Evolutionary conservation across 495 filamentous ascomycete genomes (phyloP), one percentile per base, ranked within the genome.

Genomic region (Podospora comata): DNA sequence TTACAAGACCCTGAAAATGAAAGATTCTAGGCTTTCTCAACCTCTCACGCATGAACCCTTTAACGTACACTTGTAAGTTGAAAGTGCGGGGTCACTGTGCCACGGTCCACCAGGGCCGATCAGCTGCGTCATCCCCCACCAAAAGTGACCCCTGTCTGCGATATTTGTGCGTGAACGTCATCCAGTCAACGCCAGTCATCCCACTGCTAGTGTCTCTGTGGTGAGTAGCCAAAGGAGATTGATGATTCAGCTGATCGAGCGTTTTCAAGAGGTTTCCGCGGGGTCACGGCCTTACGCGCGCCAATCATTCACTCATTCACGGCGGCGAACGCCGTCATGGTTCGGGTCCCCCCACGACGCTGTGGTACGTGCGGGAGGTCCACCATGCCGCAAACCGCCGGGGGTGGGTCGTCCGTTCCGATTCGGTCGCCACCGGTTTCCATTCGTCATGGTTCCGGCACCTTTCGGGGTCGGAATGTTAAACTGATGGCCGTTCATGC

Each of bases 161-260:
- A 72, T 55, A 66, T 72, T 75, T 75, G 70, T 72, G 73, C 73
- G 70, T 73, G 65, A 70, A 69, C 23, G 59, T 66, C 30, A 27
- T 26, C 73, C 73, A 74, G 71, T 67, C 62, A 48, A 60, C 48
- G 19, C 73, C 73, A 74, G 71, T 67, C 62, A 48, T 63, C 48
- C 7, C 34, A 59, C 26, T 15, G 26, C 18, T 66, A 23, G 15
- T 58, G 23, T 2, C 1, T 54, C 34, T 60, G 26, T 7, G 15
- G 30, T 32, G 30, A 7, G 4, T 23, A 32, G 30, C 30, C 30
- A 32, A 5, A 7, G 7, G 30, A 32, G 30, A 5, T 32, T 32
- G 30, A 3, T 61, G 26, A 56, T 68, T 32, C 53, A 54, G 59
- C 27, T 60, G 28, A 64, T 68, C 67, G 67, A 32, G 57, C 2